These are phyloP conservation scores for Pterulicium gracile DNA, from an alignment of 1,284 basidiomycete species.

Conservation along the genomic window DNA sequence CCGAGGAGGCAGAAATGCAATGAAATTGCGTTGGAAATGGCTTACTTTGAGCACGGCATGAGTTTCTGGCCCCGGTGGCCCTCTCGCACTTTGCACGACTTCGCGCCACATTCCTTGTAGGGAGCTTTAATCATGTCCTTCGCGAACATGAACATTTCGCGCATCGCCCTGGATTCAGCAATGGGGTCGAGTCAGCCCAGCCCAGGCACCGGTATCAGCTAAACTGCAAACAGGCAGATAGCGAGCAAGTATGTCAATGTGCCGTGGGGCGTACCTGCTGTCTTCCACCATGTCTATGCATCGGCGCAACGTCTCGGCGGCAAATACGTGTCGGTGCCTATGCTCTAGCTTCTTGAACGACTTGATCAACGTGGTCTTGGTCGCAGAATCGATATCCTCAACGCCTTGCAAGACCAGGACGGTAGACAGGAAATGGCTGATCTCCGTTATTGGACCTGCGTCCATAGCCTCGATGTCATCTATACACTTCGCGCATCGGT, in stretches of 20 bases:
- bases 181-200: neutral
- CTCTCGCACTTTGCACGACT: neutral
- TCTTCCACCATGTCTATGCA: neutral
- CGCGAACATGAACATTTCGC: neutral
- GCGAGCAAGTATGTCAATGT: no score
- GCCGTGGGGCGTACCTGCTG: no score
- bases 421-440: constrained; percentile 28
- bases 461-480: constrained; percentile 12
- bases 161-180: neutral
- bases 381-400: constrained; percentile 17
- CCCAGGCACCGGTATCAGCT: neutral
- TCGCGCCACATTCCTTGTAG: neutral
- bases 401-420: constrained; percentile 26
- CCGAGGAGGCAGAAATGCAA: no score
- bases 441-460: constrained; percentile 19
- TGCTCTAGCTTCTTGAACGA: constrained; percentile 21
- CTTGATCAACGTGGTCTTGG: constrained; percentile 19
- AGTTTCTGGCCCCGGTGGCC: neutral
- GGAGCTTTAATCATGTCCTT: neutral
- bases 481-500: constrained; percentile 19
- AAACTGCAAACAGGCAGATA: no score
- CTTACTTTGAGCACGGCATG: neutral
- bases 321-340: neutral
- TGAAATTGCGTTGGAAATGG: no score
- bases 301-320: neutral